phyloP scores from a whole-genome alignment of 2,329 filamentous ascomycete genomes.

The Dothideomycetidae sp. region DNA sequence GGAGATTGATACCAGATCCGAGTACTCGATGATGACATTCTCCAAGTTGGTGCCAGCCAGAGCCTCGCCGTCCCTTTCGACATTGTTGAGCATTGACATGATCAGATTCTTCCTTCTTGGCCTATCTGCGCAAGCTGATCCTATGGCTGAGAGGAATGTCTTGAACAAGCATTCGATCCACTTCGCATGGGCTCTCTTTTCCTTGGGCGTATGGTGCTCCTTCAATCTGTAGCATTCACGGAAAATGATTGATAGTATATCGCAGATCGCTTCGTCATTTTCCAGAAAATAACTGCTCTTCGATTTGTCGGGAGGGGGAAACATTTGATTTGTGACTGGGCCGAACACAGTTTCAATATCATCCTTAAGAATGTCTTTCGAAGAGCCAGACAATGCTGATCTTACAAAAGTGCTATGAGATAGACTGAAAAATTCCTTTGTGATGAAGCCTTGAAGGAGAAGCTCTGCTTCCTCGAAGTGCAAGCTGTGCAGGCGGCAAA shows the following conservation, averaged over 20 bases:
- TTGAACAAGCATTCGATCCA: neutral
- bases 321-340: neutral
- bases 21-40: neutral
- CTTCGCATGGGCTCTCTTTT: neutral
- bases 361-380: neutral
- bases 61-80: neutral
- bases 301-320: neutral
- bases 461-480: neutral
- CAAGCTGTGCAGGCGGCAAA: neutral
- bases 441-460: neutral
- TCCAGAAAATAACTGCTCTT: neutral
- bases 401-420: neutral
- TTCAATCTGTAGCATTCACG: neutral
- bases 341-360: neutral
- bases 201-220: neutral
- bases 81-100: constrained; percentile 5
- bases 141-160: too few species aligned
- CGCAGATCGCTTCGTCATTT: neutral
- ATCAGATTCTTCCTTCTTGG: neutral
- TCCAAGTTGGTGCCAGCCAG: neutral
- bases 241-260: neutral
- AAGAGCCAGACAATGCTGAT: neutral
- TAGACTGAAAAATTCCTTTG: neutral
- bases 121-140: neutral
- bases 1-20: too few species aligned